Base-by-base conservation (phyloP, 805 yeast genomes). In the Pichia manshurica region DNA sequence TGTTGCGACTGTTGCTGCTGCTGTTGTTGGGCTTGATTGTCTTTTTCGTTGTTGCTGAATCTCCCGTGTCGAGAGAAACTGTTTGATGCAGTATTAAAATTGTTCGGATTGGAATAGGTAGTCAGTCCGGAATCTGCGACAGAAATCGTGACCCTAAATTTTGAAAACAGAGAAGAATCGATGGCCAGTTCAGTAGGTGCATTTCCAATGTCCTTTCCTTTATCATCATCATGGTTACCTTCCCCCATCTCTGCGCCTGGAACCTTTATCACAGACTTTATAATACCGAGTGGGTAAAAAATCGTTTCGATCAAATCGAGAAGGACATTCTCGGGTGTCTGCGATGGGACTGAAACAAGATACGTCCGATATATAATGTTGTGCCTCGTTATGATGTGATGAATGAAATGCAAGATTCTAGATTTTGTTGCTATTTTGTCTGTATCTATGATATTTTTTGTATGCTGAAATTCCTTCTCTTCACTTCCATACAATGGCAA, bases 371-470 rank as follows among this genome's bases (percentile, higher is more conserved):
- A 37, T 17, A 45, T 31, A 6, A 39, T 19, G 17, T 51, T 42
- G 32, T 53, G 56, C 19, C 56, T 38, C 5, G 50, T 53, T 3
- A 53, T 44, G 8, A 50, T 45, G 33, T 48, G 41, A 44, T 53
- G 46, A 17, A 53, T 47, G 39, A 36, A 50, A 45, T 50, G 56
- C n/a, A 48, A 34, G 9, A 53, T 25, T 33, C 49, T 48, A 15
- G 53, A 31, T 35, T 29, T 42, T 12, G 45, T 45, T 9, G 29
- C 36, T 28, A 35, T 39, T n/a, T 43, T 33, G 4, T 28, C 31
- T 21, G 12, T 3, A 39, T 25, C n/a, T 21, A 16, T 25, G n/a
- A 10, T n/a, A 6, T 12, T 16, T 6, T 6, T 10, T 22, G 29
- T 8, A n/a, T n/a, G n/a, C n/a, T 7, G 29, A 25, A 25, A 8